A percentile compares a stretch with the other conserved stretches of the same genome.
These are phyloP conservation scores for Asterochloris erici DNA, from an alignment of 139 green algal species.

Conservation along the genomic window DNA sequence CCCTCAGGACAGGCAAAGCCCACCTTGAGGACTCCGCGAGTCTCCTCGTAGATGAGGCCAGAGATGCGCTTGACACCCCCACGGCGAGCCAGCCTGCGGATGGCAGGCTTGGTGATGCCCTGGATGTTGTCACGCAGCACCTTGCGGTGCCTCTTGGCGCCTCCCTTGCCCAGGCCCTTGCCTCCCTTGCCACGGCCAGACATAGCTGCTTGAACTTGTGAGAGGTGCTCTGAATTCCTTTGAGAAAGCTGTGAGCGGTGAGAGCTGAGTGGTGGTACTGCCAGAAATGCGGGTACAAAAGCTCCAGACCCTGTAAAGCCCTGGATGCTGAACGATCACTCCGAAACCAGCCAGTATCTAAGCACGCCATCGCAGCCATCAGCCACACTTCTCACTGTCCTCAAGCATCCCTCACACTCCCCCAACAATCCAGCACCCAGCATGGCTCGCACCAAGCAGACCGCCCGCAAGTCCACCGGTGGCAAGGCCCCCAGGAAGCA, in stretches of 20 bases:
- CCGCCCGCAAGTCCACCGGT: constrained; percentile 83
- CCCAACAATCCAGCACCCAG: neutral
- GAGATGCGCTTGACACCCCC: constrained; percentile 79
- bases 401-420: too few species aligned
- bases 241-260: too few species aligned
- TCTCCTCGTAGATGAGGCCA: constrained; percentile 92
- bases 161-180: constrained; percentile 90
- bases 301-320: too few species aligned
- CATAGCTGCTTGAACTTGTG: constrained; percentile 47
- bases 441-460: constrained; percentile 98
- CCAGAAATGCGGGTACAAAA: too few species aligned
- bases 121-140: constrained; percentile 56
- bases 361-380: too few species aligned
- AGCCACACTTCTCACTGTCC: too few species aligned
- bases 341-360: too few species aligned
- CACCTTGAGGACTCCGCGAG: constrained; percentile 38
- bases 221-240: too few species aligned
- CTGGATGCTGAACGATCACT: too few species aligned
- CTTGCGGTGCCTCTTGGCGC: constrained; percentile 90
- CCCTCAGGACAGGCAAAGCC: neutral
- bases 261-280: too few species aligned
- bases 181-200: constrained; percentile 91
- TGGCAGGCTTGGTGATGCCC: constrained; percentile 90
- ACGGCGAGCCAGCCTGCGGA: constrained; percentile 79
- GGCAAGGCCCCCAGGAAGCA: constrained; percentile 92